These are phyloP conservation scores for Vairimorpha ceranae DNA, from an alignment of 371 early-diverging fungal species.

Conservation along the genomic window DNA sequence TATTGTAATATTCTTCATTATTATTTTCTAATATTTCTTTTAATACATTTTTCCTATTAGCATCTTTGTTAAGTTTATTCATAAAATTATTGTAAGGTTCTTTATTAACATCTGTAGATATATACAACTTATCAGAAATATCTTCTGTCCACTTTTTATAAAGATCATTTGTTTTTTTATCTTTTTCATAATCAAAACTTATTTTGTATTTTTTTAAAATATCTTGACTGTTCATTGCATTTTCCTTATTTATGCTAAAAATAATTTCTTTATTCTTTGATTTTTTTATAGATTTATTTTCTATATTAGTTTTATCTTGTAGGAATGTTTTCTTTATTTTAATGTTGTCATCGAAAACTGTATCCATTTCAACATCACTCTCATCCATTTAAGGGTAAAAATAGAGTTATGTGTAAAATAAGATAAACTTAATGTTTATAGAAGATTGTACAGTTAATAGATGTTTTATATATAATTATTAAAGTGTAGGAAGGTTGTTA, in stretches of 20 bases:
- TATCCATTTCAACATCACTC: neutral
- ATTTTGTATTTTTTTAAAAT: neutral
- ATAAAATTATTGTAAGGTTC: too few relatives aligned
- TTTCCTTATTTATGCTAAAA: neutral
- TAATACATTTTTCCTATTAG: too few relatives aligned
- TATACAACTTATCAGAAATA: too few relatives aligned
- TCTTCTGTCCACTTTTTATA: neutral
- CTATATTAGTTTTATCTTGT: constrained; percentile 3
- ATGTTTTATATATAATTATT: too few relatives aligned
- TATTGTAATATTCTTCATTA: neutral
- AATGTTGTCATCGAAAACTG: neutral
- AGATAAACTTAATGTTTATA: neutral
- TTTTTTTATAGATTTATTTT: neutral
- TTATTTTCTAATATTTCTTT: neutral
- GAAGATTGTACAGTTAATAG: neutral
- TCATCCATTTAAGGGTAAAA: neutral
- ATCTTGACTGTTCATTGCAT: neutral
- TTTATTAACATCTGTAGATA: too few relatives aligned
- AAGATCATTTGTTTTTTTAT: neutral
- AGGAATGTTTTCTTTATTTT: neutral
- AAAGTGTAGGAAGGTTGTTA: too few relatives aligned
- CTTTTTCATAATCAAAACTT: neutral
- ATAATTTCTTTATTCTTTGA: neutral
- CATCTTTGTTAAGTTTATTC: too few relatives aligned
- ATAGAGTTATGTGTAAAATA: too few relatives aligned